phyloP scores from a whole-genome alignment of 1,139 yeast genomes.

The Geotrichum europaeum region DNA sequence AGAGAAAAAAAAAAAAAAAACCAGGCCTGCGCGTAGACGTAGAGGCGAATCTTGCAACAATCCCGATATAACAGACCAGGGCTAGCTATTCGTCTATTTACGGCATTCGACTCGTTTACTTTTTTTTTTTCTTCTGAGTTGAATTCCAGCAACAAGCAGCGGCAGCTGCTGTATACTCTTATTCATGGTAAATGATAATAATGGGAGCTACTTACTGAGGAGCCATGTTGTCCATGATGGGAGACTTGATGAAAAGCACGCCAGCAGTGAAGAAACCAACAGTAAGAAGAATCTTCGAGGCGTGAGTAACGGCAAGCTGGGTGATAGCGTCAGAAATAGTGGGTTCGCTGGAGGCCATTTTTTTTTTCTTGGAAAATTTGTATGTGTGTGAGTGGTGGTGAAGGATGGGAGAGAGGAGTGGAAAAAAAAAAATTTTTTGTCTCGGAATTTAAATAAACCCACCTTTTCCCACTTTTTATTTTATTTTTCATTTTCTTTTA shows the following conservation, averaged over 20 bases:
- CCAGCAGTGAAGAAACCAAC: constrained; percentile 26
- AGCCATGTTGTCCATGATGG: constrained; percentile 37
- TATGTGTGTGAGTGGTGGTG: neutral
- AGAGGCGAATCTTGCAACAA: neutral
- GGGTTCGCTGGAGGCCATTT: constrained; percentile 17
- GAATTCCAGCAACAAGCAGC: neutral
- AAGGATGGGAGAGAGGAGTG: neutral
- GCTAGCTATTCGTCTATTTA: too few species aligned
- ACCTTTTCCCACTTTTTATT: too few species aligned
- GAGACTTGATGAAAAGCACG: constrained; percentile 37
- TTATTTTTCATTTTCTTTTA: too few species aligned
- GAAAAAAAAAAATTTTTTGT: neutral
- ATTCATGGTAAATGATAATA: neutral
- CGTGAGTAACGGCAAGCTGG: constrained; percentile 14
- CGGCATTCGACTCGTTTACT: too few species aligned
- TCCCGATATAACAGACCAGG: neutral
- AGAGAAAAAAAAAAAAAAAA: neutral
- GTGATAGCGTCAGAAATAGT: constrained; percentile 15
- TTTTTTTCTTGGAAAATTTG: neutral
- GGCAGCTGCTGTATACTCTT: too few species aligned
- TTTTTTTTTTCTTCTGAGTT: too few species aligned
- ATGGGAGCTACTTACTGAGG: constrained; percentile 33
- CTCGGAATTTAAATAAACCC: too few species aligned
- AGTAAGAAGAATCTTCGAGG: constrained; percentile 16
- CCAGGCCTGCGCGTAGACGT: neutral